Percentiles rank a stretch among this genome's conserved stretches.
phyloP scores from a whole-genome alignment of 2,329 filamentous ascomycete species.

The Paracoccidioides brasiliensis region DNA sequence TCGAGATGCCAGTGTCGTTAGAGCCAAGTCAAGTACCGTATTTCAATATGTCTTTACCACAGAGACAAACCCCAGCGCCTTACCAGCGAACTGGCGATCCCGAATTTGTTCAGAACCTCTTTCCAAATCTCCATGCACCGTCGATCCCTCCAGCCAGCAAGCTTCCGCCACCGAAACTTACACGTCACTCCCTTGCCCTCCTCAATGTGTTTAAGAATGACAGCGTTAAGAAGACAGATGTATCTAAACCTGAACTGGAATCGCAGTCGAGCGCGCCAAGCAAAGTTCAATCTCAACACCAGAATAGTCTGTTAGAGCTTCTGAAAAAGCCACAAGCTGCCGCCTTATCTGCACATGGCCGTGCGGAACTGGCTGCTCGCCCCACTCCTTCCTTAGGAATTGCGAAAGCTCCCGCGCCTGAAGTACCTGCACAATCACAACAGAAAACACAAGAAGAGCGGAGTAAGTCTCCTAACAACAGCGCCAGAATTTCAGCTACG shows the following conservation, averaged over 20 bases:
- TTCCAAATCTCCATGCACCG: constrained; percentile 27
- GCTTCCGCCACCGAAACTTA: constrained; percentile 46
- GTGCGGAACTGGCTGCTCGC: constrained; percentile 35
- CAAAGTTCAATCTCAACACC: constrained; percentile 22
- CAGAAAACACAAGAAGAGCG: constrained; percentile 7
- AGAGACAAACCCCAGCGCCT: constrained; percentile 21
- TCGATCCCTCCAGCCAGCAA: constrained; percentile 43
- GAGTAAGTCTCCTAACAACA: constrained; percentile 6
- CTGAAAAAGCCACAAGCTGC: constrained; percentile 15
- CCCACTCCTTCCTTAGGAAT: constrained; percentile 21
- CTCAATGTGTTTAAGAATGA: constrained; percentile 44
- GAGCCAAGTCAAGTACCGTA: background rate
- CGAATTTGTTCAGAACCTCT: constrained; percentile 28
- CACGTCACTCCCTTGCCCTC: constrained; percentile 43
- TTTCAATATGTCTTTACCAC: background rate
- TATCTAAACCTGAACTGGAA: constrained; percentile 11
- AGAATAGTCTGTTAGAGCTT: constrained; percentile 25
- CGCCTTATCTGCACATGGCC: constrained; percentile 19
- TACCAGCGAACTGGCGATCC: constrained; percentile 37
- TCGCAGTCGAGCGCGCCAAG: constrained; percentile 14
- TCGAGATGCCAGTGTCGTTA: background rate
- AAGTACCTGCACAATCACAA: background rate
- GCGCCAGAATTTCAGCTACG: constrained; percentile 23
- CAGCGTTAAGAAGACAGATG: constrained; percentile 16
- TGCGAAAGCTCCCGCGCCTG: background rate